phyloP scores from a whole-genome alignment of 2,329 filamentous ascomycete genomes.

The Hypoxylon sp. region DNA sequence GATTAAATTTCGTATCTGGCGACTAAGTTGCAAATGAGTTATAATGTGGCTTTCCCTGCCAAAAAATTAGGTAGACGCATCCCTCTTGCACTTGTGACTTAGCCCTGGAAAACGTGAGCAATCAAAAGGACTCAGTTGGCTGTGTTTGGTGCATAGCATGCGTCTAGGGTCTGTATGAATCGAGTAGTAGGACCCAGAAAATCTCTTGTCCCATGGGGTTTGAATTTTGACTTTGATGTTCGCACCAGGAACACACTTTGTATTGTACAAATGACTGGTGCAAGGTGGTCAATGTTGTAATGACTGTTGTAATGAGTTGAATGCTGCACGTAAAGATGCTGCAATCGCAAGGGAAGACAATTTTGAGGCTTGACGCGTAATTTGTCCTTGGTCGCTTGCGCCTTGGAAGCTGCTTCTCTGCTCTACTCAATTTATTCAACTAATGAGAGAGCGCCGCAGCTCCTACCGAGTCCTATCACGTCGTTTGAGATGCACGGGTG shows the following conservation, averaged over 20 bases:
- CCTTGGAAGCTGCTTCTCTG: neutral
- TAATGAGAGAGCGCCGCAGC: conserved; percentile 3
- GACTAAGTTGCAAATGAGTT: conserved; percentile 3
- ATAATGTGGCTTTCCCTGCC: conserved; percentile 7
- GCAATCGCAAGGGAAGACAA: neutral
- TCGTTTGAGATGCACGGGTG: conserved; percentile 1
- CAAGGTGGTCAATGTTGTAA: neutral
- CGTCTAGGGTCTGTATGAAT: conserved; percentile 24
- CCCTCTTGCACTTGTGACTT: conserved; percentile 14
- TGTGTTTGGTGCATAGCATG: conserved; percentile 14
- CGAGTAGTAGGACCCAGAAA: conserved; percentile 11
- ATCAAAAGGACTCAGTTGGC: conserved; percentile 26
- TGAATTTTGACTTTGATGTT: conserved; percentile 13
- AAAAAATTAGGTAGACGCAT: conserved; percentile 8
- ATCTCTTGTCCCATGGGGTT: conserved; percentile 18
- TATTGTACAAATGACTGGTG: conserved; percentile 1
- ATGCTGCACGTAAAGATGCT: neutral
- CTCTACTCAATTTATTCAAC: neutral
- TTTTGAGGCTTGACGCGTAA: neutral
- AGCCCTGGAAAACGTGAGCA: conserved; percentile 29
- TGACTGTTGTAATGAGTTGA: neutral
- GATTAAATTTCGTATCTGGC: conserved; percentile 21
- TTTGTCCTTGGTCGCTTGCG: neutral
- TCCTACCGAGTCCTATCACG: conserved; percentile 8
- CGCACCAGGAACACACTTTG: conserved; percentile 24